Base-by-base conservation (phyloP, 805 yeast genomes). In the Candida coquimbonensis region DNA sequence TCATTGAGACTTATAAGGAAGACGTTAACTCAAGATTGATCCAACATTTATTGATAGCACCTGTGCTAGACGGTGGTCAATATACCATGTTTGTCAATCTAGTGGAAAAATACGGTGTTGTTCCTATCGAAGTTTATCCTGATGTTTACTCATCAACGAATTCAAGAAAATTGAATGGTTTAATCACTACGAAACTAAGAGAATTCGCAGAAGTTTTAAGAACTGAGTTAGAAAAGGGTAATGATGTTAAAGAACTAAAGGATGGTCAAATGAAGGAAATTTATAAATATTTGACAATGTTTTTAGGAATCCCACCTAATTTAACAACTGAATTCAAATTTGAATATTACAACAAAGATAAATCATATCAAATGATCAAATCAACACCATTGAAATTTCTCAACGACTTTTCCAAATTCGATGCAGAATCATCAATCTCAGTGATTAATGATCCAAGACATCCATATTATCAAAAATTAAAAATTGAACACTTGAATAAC, bases 21-120 rank as follows among this genome's bases (percentile, higher is more conserved):
- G 80, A 73, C 38, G 74, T 82, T 43, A 89, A 80, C 51, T 80
- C 89, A 1, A 74, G 95, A 52, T 65, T 85, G 46, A 77, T 87
- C 42, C 86, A 81, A 64, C 77, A 74, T 53, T 64, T 87, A 40
- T 68, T 87, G 45, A 54, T 67, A 5, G 81, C 77, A 45, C 95
- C 96, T 24, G 78, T 81, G 39, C 62, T 74, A 48, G 96, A 88
- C 59, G 96, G 96, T 54, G 96, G 96, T 44, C 96, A 87, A 65
- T 87, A 84, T 73, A 81, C 84, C 52, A 83, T 87, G 93, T 77
- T 86, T 61, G 71, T 81, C 41, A 85, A 87, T 64, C 62, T 88
- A 47, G 75, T 87, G 42, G 78, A 80, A 51, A 88, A 87, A 64
- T 88, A 87, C 56, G 96, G 96, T 27, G 60, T 84, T 44, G 85